Conservation (phyloP, 2,329 filamentous ascomycete species). For the Alternaria viburni region DNA sequence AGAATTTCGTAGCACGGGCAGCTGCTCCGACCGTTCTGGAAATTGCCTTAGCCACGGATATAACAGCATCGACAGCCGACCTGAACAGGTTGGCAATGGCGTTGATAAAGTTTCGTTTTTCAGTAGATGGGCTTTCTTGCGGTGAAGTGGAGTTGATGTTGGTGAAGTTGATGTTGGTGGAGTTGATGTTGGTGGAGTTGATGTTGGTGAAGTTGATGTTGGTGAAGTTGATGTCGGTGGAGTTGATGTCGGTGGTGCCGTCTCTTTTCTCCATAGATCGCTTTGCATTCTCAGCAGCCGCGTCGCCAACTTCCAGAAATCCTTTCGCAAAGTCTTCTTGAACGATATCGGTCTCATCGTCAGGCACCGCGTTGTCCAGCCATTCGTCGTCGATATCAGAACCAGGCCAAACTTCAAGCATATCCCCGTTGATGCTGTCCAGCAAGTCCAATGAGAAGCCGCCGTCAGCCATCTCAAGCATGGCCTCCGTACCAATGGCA, state of each 20-base stretch:
- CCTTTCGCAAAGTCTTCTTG: slow-evolving; percentile 9
- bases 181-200: no score
- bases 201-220: neutral
- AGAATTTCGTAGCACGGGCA: slow-evolving; percentile 5
- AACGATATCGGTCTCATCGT: slow-evolving; percentile 5
- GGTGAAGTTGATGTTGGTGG: neutral
- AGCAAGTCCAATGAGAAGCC: slow-evolving; percentile 13
- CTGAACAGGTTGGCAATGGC: slow-evolving; percentile 1
- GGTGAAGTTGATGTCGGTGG: neutral
- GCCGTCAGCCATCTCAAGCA: slow-evolving; percentile 14
- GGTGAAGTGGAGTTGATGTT: neutral
- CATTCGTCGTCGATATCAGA: slow-evolving; percentile 9
- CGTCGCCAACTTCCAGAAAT: slow-evolving; percentile 8
- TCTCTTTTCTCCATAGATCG: slow-evolving; percentile 3
- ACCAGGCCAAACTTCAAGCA: slow-evolving; percentile 12
- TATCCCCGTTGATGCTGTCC: slow-evolving; percentile 10
- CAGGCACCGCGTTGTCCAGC: slow-evolving; percentile 6
- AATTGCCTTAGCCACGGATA: neutral
- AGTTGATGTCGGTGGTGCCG: neutral
- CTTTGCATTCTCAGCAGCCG: slow-evolving; percentile 7
- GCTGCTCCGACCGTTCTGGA: neutral
- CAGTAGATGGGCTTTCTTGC: neutral
- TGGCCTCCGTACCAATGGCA: slow-evolving; percentile 11
- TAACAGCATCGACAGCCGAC: neutral
- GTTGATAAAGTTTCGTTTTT: slow-evolving; percentile 1